These are phyloP conservation scores for Aspergillus diversus DNA, from an alignment of 495 filamentous ascomycete species.

Conservation along the genomic window DNA sequence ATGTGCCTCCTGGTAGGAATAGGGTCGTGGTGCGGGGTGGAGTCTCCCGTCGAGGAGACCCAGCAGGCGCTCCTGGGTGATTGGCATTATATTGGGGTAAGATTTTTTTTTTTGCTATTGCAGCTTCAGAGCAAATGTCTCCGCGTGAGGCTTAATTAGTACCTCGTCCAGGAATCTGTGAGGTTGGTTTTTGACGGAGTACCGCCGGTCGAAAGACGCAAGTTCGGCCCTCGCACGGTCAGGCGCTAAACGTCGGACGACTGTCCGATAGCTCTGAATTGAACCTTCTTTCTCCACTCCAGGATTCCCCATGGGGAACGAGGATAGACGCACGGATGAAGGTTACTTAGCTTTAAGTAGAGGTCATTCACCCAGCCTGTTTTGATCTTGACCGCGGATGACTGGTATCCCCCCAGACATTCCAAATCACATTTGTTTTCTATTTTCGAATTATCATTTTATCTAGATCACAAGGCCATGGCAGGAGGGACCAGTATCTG, in stretches of 20 bases:
- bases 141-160: neutral
- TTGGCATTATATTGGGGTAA: neutral
- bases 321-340: neutral
- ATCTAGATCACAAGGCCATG: conserved; percentile 15
- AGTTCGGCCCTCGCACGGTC: neutral
- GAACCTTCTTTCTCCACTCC: neutral
- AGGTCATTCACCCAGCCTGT: neutral
- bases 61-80: conserved; percentile 6
- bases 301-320: neutral
- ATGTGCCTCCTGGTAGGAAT: conserved; percentile 23
- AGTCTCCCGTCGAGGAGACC: conserved; percentile 7
- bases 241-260: neutral
- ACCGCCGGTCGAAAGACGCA: neutral
- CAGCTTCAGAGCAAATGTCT: neutral
- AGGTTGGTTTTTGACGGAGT: neutral
- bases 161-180: neutral
- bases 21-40: neutral
- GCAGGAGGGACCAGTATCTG: conserved; percentile 33
- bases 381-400: neutral
- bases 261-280: neutral
- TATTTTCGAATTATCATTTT: neutral
- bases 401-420: neutral
- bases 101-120: neutral
- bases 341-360: neutral
- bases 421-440: neutral